phyloP scores from a whole-genome alignment of 2,329 filamentous ascomycete species.

The Claviceps maximensis region DNA sequence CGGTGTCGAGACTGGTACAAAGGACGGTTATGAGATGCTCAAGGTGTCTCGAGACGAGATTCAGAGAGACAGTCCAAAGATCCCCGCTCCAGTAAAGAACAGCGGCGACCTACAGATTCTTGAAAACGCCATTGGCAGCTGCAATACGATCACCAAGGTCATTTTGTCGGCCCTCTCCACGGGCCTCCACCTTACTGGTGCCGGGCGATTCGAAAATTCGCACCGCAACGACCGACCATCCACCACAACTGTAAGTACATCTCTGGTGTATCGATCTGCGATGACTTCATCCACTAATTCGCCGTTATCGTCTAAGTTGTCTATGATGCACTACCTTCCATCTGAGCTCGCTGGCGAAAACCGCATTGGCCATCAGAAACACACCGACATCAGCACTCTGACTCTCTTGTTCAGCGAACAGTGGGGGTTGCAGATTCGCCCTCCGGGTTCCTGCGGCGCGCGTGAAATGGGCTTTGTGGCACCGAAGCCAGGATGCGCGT shows the following conservation, averaged over 20 bases:
- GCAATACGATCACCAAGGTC: constrained; percentile 36
- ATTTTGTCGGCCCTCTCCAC: constrained; percentile 38
- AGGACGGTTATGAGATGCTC: constrained; percentile 41
- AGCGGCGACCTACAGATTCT: constrained; percentile 33
- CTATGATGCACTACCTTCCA: constrained; percentile 42
- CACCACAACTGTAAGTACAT: constrained; percentile 23
- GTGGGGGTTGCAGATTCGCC: constrained; percentile 43
- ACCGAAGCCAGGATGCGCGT: constrained; percentile 35
- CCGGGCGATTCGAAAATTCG: constrained; percentile 33
- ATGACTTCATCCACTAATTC: not conserved
- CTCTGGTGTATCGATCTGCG: not conserved
- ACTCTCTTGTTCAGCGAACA: constrained; percentile 42
- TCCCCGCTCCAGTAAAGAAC: constrained; percentile 35
- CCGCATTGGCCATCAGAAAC: constrained; percentile 40
- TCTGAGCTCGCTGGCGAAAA: constrained; percentile 26
- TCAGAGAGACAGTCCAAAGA: constrained; percentile 30
- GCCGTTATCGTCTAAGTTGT: constrained; percentile 15
- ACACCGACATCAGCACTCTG: constrained; percentile 42
- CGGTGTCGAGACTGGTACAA: constrained; percentile 32
- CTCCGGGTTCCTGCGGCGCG: constrained; percentile 26
- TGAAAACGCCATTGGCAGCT: constrained; percentile 35
- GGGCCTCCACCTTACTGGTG: constrained; percentile 30
- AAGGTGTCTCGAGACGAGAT: constrained; percentile 39
- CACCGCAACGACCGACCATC: constrained; percentile 38
- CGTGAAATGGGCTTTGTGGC: constrained; percentile 39